These are phyloP conservation scores for Quercus lobata DNA, from an alignment of 331 rosid species.

Conservation along the genomic window DNA sequence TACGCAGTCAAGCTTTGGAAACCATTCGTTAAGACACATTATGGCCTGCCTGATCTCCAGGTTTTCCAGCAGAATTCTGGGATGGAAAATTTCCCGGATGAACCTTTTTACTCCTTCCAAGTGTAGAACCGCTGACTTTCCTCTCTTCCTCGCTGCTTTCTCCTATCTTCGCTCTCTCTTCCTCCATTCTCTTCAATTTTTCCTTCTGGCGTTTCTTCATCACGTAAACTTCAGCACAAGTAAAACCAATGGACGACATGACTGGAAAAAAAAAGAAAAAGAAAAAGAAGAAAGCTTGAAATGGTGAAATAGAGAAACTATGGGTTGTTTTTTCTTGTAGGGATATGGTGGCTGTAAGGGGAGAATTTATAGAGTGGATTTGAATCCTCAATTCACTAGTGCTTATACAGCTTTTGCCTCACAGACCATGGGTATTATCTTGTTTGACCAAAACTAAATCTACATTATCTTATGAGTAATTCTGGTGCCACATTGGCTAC, in stretches of 20 bases:
- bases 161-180: slow-evolving; percentile 8
- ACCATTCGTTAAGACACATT: not conserved
- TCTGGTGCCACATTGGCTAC: too few species aligned
- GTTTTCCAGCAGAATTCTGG: not conserved
- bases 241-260: slow-evolving; percentile 33
- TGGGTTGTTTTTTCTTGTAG: not conserved
- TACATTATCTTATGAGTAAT: slow-evolving; percentile 6
- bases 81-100: slow-evolving; percentile 7
- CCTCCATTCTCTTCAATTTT: slow-evolving; percentile 19
- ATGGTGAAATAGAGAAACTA: too few species aligned
- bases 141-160: not conserved
- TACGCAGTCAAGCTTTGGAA: too few species aligned
- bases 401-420: not conserved
- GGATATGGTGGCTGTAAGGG: not conserved
- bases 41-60: not conserved
- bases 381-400: too few species aligned
- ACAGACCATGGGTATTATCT: not conserved
- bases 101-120: slow-evolving; percentile 17
- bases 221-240: slow-evolving; percentile 26
- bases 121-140: not conserved
- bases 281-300: too few species aligned
- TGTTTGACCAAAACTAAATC: slow-evolving; percentile 6
- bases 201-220: slow-evolving; percentile 29
- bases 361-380: slow-evolving; percentile 20
- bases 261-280: not conserved